Evolutionary conservation across 2,329 filamentous ascomycete genomes (phyloP), one percentile per base, ranked within the genome.

Genomic region (Colletotrichum acutatum): DNA sequence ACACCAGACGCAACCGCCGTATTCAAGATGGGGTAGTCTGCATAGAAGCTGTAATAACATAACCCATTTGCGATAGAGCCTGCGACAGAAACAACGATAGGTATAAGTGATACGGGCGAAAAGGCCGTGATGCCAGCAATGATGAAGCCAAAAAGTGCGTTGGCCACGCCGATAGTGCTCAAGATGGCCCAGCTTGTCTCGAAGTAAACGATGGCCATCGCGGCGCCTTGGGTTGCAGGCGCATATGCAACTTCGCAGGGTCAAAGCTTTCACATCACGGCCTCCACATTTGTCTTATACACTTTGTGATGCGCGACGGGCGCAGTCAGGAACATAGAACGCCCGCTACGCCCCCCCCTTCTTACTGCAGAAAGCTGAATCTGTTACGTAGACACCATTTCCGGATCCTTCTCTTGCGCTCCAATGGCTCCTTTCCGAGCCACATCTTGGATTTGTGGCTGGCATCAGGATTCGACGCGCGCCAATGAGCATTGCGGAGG

Each of bases 141-240:
- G 64, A 83, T 76, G 30, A 81, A 69, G 6, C 83, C 81, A 53
- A 84, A 82, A 32, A 85, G 75, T 32, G 82, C 76, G 69, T 83
- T 84, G 32, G 80, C 76, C 16, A 84, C 74, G 52, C 84, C 83
- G 74, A 86, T 81, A 61, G 82, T 83, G 76, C 83, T 86, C 67
- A 86, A 80, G 54, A 85, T 84, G 26, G 83, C 80, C 84, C 84
- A 85, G 76, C 83, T 82, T 69, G 81, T 77, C 77, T 85, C 84
- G 70, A 81, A 85, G 66, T 84, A 85, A 7, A 81, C 68, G 8
- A 71, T 74, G 16, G 59, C 24, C 59, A 62, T 62, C 26, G 26
- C 26, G 26, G 34, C 28, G 59, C 32, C 59, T 52, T 26, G 14
- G 37, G 59, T 28, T 46, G 59, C 32, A 26, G 24, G 24, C 34